Base-by-base conservation (phyloP, 768 basidiomycete species). In the Phanerochaete sordida region DNA sequence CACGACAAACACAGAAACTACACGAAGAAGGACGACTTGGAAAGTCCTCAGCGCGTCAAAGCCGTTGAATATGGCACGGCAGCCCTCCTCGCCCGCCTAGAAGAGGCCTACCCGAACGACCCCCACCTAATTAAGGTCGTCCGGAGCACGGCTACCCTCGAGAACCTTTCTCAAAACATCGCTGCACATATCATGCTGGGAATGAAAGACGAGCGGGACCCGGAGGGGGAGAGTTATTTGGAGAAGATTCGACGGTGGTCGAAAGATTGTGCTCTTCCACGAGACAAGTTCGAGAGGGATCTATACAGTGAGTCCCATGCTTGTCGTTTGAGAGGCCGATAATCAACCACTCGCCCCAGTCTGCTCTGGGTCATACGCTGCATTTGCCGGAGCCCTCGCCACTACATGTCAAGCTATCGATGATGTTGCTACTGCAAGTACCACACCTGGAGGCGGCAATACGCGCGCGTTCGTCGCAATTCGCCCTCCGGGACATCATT, bases 401-500 rank as follows among this genome's bases (percentile, higher is more conserved):
- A 87, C 93, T 0, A 84, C 93, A 0, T 95, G 91, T 70, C 88
- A 96, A 73, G 94, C 93, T 0, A 87, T 97, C 0, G 94, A 98
- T 57, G 63, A 86, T 12, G 43, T 44, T 12, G 52, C 66, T 21
- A 60, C 55, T 13, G 28, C 39, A 4, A 11, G 19, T 19, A 19
- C 39, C 23, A 64, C 28, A 60, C 47, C 26, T 27, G 39, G 6
- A 12, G 39, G 21, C 6, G 19, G 4, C 8, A 19, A n/a, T 23
- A 62, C 47, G 0, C 67, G 75, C 13, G 91, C 90, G 0, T 98
- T 97, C 70, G 93, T 92, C 13, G 88, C 85, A 0, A 81, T 97
- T 24, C 76, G 95, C 47, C 95, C 95, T 0, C 95, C 95, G 0
- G 95, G 96, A 1, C 95, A 97, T 77, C 95, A 97, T 66, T 95